Conservation (phyloP, 495 filamentous ascomycete genomes). For the Extremus antarcticus region DNA sequence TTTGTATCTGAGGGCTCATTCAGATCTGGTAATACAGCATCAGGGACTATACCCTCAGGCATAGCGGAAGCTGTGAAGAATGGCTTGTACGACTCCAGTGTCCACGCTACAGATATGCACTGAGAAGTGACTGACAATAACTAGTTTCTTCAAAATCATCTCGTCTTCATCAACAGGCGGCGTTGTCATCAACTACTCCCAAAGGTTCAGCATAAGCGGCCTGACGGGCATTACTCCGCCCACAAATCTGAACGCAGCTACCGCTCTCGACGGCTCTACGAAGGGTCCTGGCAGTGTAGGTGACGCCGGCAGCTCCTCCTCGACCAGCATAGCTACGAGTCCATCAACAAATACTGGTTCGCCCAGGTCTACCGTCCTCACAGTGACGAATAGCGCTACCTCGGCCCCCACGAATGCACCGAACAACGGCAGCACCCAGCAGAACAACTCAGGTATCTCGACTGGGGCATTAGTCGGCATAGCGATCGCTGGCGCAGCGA, state of each 20-base stretch:
- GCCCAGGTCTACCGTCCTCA: background rate
- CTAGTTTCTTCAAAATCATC: conserved; percentile 56
- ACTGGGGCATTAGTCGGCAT: background rate
- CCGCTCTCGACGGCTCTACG: background rate
- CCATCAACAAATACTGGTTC: background rate
- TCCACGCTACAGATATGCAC: background rate
- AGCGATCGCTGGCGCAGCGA: background rate
- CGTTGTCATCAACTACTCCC: conserved; percentile 46
- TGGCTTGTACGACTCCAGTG: background rate
- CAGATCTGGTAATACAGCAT: background rate
- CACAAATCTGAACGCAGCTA: background rate
- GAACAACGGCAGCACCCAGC: background rate
- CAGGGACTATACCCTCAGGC: background rate
- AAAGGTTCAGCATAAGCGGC: conserved; percentile 51
- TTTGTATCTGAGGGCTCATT: background rate
- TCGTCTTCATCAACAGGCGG: conserved; percentile 39
- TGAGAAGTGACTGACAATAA: background rate
- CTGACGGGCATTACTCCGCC: conserved; percentile 54
- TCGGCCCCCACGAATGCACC: background rate
- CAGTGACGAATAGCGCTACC: background rate
- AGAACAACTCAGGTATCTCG: background rate
- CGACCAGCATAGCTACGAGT: background rate
- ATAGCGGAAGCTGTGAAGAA: background rate
- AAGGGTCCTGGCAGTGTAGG: background rate
- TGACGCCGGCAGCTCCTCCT: background rate